Base-by-base conservation (phyloP, 176 grass and related monocot species). In the Bonia amplexicaulis region DNA sequence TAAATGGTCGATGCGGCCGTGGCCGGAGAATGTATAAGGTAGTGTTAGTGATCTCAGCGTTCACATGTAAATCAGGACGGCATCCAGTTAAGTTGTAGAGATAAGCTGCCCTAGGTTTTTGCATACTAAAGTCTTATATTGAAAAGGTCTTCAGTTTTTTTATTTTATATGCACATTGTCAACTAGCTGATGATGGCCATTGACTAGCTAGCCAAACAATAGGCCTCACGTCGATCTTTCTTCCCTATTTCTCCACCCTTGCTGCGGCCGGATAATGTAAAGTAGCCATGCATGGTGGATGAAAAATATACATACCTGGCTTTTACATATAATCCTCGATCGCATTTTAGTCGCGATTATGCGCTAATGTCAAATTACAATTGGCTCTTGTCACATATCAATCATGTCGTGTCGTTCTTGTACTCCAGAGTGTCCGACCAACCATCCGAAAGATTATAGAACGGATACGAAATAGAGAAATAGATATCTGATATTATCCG, bases 171-270 rank as follows among this genome's bases (percentile, higher is more conserved):
- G 14, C 48, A 33, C 20, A 80, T 81, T 81, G 85, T 81, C 85
- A 81, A 87, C 60, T 57, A 12, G 70, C 46, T 87, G 69, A 66
- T 66, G 85, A 66, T 45, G 78, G 47, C 35, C 47, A 45, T 81
- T 74, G 70, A 75, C 85, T 33, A 55, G 44, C 45, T 55, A 45
- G 45, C 33, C 41, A 73, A 64, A 49, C 29, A 73, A 40, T 49
- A 63, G 52, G 13, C 13, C 35, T 17, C 23, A 35, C 11, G 5
- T 57, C 65, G 26, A 27, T 51, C 65, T 61, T 47, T n/a, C 69
- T 55, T 66, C 49, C 17, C 33, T 19, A 66, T 47, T 58, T 57
- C 17, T 64, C 23, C 68, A 44, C 54, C 78, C 27, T 64, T 64
- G 10, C 2, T 22, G 40, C 37, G 48, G 55, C 68, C 17, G 26